Conservation (phyloP, 2,329 filamentous ascomycete species). For the Sporothrix phasma region DNA sequence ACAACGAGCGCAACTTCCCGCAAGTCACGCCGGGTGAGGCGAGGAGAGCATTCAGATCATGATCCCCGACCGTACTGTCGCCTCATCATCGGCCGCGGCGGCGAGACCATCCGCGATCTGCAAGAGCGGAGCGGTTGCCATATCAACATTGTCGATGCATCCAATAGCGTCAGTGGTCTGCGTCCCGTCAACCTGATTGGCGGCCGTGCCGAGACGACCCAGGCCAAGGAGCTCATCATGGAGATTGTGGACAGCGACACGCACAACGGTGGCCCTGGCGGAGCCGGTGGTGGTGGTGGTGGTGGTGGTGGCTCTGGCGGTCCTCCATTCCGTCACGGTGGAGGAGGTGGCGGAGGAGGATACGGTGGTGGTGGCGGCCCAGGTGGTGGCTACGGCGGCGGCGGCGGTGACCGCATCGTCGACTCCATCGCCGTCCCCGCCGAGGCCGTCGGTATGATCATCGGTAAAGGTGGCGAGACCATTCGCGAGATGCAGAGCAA, state of each 20-base stretch:
- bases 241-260: slow-evolving; percentile 92
- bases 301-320: slow-evolving; percentile 17
- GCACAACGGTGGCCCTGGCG: slow-evolving; percentile 34
- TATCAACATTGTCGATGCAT: slow-evolving; percentile 89
- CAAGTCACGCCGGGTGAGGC: slow-evolving; percentile 52
- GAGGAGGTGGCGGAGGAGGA: slow-evolving; percentile 26
- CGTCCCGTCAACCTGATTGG: slow-evolving; percentile 87
- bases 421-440: slow-evolving; percentile 80
- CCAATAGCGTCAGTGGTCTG: slow-evolving; percentile 83
- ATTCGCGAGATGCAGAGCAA: slow-evolving; percentile 87
- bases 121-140: slow-evolving; percentile 90
- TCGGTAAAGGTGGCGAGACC: slow-evolving; percentile 86
- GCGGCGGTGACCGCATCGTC: slow-evolving; percentile 57
- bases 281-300: not conserved
- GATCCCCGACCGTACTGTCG: slow-evolving; percentile 88
- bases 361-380: slow-evolving; percentile 28
- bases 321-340: slow-evolving; percentile 24
- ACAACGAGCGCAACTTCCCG: slow-evolving; percentile 20
- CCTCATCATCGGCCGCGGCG: slow-evolving; percentile 85
- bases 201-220: slow-evolving; percentile 59
- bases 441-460: slow-evolving; percentile 92
- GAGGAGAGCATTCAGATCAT: slow-evolving; percentile 87
- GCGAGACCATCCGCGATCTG: slow-evolving; percentile 84
- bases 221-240: slow-evolving; percentile 79
- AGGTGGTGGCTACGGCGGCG: slow-evolving; percentile 30